Evolutionary conservation across 2,329 filamentous ascomycete species (phyloP), one percentile per base, ranked within the genome.

Genomic region (Plectosphaerella cucumerina): DNA sequence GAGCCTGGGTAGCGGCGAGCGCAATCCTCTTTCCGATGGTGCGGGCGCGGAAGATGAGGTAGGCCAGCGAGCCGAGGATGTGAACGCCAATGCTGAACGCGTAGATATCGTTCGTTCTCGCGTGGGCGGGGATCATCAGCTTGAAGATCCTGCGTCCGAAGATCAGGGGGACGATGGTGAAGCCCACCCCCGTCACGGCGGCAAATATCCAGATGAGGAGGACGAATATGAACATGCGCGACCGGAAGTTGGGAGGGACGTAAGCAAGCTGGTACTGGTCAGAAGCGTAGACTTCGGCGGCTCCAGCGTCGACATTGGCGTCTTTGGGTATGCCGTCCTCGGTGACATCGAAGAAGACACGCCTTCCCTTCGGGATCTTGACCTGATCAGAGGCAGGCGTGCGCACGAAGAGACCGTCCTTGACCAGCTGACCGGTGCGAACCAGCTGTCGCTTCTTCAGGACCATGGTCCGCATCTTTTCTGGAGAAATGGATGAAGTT

Each of bases 301-400:
- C 73, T 0, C 65, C 61, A 1, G 77, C 76, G 60, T 89, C 81
- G 60, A 87, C 64, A 57, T 73, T 73, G 22, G 82, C 83, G 63
- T 89, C 86, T 34, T 82, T 69, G 37, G 84, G 78, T 42, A 82
- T 73, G 53, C 91, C 87, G 22, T 84, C 69, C 49, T 88, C 82
- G 11, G 81, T 77, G 9, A 93, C 87, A 47, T 89, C 81, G 17
- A 96, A 72, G 62, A 99, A 97, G 4, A 96, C 92, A 15, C 77
- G 73, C 44, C 79, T 80, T 37, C 89, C 89, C 68, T 95, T 96
- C 4, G 91, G 89, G 34, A 97, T 92, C 62, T 95, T 90, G 58
- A 97, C 89, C 65, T 96, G 91, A 66, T 99, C 94, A 1, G 91
- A 96, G 17, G 90, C 92, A 11, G 94, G 94, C n/a, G 91, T 90